phyloP scores from a whole-genome alignment of 2,329 filamentous ascomycete species.

The Stagonosporopsis cucurbitacearum region DNA sequence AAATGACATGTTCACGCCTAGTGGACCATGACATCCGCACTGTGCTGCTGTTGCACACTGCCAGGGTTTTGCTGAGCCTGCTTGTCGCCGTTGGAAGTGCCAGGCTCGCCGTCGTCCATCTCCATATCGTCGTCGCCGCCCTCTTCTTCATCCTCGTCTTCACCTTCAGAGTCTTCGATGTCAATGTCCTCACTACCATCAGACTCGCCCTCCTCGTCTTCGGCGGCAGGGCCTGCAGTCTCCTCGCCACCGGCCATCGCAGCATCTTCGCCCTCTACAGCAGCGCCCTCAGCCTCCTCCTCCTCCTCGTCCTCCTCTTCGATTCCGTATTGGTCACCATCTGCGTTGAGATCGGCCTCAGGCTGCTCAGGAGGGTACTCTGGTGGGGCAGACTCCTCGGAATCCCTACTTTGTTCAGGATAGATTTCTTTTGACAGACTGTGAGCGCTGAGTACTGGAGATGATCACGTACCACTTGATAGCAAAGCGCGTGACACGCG shows the following conservation, averaged over 20 bases:
- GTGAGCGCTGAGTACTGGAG: background rate
- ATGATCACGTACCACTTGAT: conserved; percentile 84
- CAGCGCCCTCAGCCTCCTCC: conserved; percentile 64
- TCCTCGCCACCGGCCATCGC: conserved; percentile 77
- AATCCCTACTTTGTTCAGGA: conserved; percentile 72
- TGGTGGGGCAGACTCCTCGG: conserved; percentile 92
- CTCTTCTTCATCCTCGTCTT: conserved; percentile 72
- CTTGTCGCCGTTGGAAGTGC: conserved; percentile 46
- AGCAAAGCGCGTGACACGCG: conserved; percentile 93
- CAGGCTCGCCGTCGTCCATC: conserved; percentile 61
- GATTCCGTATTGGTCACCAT: conserved; percentile 83
- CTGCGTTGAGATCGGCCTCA: conserved; percentile 88
- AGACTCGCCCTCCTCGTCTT: conserved; percentile 69
- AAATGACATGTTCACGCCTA: conserved; percentile 24
- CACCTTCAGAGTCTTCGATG: conserved; percentile 75
- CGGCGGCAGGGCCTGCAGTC: conserved; percentile 57
- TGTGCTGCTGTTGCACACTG: conserved; percentile 31
- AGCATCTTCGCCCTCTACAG: conserved; percentile 66
- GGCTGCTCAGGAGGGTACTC: conserved; percentile 98
- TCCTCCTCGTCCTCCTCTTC: conserved; percentile 75
- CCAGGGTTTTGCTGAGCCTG: conserved; percentile 33
- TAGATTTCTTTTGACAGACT: background rate
- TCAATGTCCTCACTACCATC: conserved; percentile 82
- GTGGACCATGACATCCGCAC: conserved; percentile 52
- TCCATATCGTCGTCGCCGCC: conserved; percentile 63